Evolutionary conservation across 179 eudicot genomes (phyloP).

Genomic region (Dionaea muscipula): DNA sequence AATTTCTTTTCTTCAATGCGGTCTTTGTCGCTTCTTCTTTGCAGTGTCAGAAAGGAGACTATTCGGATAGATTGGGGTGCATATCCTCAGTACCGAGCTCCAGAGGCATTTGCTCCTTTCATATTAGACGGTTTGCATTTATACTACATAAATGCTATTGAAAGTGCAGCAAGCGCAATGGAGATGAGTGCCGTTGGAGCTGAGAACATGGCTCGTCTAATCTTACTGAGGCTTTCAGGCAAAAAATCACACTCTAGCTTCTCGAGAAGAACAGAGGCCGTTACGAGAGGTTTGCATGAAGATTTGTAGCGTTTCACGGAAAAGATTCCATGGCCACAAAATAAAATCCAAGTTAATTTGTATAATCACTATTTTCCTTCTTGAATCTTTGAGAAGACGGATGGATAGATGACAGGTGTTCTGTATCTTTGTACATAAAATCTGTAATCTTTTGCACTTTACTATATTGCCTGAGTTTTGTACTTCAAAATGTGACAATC

Average conservation of each 20-base stretch:
- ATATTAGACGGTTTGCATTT: slow-evolving; percentile 64
- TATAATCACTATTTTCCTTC: too few species aligned
- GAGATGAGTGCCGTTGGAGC: slow-evolving; percentile 89
- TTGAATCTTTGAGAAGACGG: too few species aligned
- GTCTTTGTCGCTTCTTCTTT: slow-evolving; percentile 1
- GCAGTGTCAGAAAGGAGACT: slow-evolving; percentile 60
- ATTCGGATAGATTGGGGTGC: slow-evolving; percentile 82
- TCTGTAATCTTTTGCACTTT: too few species aligned
- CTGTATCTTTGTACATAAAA: too few species aligned
- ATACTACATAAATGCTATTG: slow-evolving; percentile 86
- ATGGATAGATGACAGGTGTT: too few species aligned
- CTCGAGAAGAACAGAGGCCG: slow-evolving; percentile 10
- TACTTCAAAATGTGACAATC: too few species aligned
- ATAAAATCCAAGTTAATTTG: background rate
- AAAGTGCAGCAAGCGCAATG: slow-evolving; percentile 93
- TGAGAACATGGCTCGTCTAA: slow-evolving; percentile 76
- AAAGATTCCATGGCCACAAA: too few species aligned
- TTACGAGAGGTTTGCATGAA: slow-evolving; percentile 18
- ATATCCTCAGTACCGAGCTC: slow-evolving; percentile 82
- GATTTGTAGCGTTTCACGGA: slow-evolving; percentile 28
- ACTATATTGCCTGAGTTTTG: too few species aligned
- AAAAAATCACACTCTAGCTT: slow-evolving; percentile 12
- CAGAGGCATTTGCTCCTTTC: slow-evolving; percentile 77
- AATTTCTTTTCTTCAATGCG: background rate
- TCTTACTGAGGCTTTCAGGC: slow-evolving; percentile 43